Base-by-base conservation (phyloP, 2,329 filamentous ascomycete genomes). In the Alternaria burnsii region DNA sequence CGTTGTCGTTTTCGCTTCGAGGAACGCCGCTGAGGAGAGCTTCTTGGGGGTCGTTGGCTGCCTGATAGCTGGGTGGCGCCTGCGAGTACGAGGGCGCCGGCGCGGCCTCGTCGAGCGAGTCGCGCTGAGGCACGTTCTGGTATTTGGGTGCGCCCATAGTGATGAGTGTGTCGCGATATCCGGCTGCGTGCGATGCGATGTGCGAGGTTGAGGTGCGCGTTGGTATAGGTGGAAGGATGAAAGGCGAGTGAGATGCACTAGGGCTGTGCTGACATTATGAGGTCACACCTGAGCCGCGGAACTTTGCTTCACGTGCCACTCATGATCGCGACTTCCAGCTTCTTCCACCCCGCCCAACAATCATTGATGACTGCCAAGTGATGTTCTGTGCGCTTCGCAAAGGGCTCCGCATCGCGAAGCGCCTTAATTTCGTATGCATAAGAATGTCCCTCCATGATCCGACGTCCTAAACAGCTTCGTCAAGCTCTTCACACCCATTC, bases 91-190 rank as follows among this genome's bases (percentile, higher is more conserved):
- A 66, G 12, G 63, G 63, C 59, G 66, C 63, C 20, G 65, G 62
- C 53, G 65, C 63, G 28, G 72, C 59, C 71, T 91, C 89, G 68
- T 92, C 91, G 71, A 96, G 87, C 46, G 93, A 94, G 82, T 97
- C 94, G 77, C 92, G 90, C 83, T 93, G 91, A 22, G 93, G 89
- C 71, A 93, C 93, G 52, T 89, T 86, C 68, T 91, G 86, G 79
- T 97, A 98, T 81, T 94, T 95, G 52, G 92, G 85, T 70, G 87
- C 92, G 50, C 90, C 86, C 91, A 94, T 94, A 42, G 52, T 55
- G 63, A 57, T 38, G 41, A 48, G 12, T 2, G 16, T 50, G 40
- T 65, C 43, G 44, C 34, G 12, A 16, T 4, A 12, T 5, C 53
- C 10, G 18, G 3, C 6, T 46, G 11, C 5, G 32, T 48, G 36